Percentiles rank a stretch among this genome's conserved stretches.
Evolutionary conservation across 345 rosid genomes (phyloP).

Genomic region (Eucalyptus lansdowneana): DNA sequence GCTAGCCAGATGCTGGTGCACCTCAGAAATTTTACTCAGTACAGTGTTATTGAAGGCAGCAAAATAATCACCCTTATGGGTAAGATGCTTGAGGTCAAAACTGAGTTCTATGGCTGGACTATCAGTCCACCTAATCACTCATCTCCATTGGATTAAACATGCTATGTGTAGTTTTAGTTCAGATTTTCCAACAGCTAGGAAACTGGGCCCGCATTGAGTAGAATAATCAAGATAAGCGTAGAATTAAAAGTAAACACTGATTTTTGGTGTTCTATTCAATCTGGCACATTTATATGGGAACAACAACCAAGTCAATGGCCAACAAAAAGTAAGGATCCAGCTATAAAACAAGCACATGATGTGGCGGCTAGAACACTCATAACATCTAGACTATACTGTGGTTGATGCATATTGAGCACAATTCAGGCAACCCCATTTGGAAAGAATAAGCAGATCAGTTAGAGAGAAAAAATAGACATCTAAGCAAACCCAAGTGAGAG

Average conservation of each 20-base stretch:
- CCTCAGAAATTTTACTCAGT: constrained; percentile 76
- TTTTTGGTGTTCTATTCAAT: background rate
- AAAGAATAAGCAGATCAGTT: background rate
- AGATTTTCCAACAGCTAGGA: constrained; percentile 88
- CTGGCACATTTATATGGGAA: background rate
- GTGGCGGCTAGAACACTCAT: background rate
- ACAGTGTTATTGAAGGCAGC: constrained; percentile 93
- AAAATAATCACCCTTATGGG: constrained; percentile 85
- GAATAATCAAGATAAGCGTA: background rate
- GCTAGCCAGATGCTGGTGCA: constrained; percentile 66
- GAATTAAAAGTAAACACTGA: background rate
- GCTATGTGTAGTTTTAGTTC: constrained; percentile 83
- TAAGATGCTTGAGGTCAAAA: constrained; percentile 84
- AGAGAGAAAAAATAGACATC: background rate
- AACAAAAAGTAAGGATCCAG: background rate
- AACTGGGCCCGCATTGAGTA: constrained; percentile 63
- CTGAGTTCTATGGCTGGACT: constrained; percentile 94
- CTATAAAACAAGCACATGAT: background rate
- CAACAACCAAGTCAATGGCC: background rate
- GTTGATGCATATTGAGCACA: background rate
- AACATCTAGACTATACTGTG: background rate
- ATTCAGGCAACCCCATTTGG: background rate
- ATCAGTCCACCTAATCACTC: constrained; percentile 52
- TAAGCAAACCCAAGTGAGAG: background rate
- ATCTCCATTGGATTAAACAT: constrained; percentile 95